A percentile compares a stretch with the other conserved stretches of the same genome.
These are phyloP conservation scores for Paramecium sexaurelia DNA, from an alignment of 73 alveolate species.

Conservation along the genomic window DNA sequence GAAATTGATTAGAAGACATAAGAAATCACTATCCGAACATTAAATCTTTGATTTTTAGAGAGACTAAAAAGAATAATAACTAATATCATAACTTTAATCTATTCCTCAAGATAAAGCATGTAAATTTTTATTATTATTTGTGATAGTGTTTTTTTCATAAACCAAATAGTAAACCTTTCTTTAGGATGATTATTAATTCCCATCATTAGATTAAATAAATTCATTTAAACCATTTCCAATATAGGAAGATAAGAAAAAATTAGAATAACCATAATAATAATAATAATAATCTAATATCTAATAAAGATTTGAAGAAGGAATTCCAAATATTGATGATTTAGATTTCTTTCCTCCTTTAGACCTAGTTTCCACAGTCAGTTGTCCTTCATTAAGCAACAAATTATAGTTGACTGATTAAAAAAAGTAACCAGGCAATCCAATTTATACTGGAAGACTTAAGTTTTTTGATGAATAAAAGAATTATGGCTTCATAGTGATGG, in stretches of 20 bases:
- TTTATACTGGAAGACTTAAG: conserved; percentile 76
- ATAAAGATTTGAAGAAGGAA: neutral
- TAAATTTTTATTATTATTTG: neutral
- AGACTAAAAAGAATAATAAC: neutral
- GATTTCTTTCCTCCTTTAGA: conserved; percentile 27
- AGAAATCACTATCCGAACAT: conserved; percentile 64
- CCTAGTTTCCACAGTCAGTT: neutral
- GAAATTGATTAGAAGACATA: conserved; percentile 56
- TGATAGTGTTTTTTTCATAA: conserved; percentile 19
- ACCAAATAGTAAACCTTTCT: neutral
- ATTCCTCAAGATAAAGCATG: conserved; percentile 16
- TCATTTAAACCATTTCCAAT: neutral
- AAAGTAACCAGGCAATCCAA: neutral
- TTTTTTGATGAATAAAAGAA: conserved; percentile 80
- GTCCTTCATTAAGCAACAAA: neutral
- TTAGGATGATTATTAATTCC: neutral
- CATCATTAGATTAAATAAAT: neutral
- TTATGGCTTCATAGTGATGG: conserved; percentile 81
- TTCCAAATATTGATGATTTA: neutral
- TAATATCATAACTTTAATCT: neutral
- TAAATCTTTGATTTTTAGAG: conserved; percentile 26
- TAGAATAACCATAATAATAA: neutral
- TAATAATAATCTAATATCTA: neutral
- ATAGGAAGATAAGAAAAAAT: neutral
- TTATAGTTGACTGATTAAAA: neutral